Conservation (phyloP, 1,284 basidiomycete genomes). For the Mycosarcoma maydis region DNA sequence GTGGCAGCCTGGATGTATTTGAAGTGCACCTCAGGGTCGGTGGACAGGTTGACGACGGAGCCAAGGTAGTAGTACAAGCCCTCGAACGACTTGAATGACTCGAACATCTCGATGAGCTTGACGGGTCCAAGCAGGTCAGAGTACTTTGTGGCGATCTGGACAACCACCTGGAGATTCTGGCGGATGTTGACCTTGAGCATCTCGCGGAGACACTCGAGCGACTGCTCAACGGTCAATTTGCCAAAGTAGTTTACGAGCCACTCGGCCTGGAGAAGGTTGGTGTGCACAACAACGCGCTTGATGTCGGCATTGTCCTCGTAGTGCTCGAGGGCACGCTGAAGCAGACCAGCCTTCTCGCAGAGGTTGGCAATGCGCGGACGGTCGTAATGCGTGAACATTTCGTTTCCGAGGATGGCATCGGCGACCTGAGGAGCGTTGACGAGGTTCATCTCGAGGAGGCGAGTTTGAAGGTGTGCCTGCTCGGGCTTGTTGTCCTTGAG, state of each 20-base stretch:
- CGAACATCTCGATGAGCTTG: slow-evolving; percentile 98
- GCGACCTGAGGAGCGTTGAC: slow-evolving; percentile 98
- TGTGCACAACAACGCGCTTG: slow-evolving; percentile 96
- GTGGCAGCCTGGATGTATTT: slow-evolving; percentile 99
- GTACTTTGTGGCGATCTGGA: slow-evolving; percentile 99
- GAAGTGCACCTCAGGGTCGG: slow-evolving; percentile 98
- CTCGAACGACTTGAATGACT: slow-evolving; percentile 97
- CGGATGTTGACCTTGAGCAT: slow-evolving; percentile 98
- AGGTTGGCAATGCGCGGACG: slow-evolving; percentile 95
- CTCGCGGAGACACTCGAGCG: slow-evolving; percentile 93
- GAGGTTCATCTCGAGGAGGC: slow-evolving; percentile 97
- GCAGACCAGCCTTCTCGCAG: slow-evolving; percentile 95
- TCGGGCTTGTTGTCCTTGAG: slow-evolving; percentile 99
- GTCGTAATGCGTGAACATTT: slow-evolving; percentile 99
- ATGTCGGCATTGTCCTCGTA: slow-evolving; percentile 97
- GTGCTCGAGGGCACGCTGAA: slow-evolving; percentile 95
- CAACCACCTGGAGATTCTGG: slow-evolving; percentile 94
- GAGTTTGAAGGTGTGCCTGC: slow-evolving; percentile 94
- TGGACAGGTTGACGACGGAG: slow-evolving; percentile 94
- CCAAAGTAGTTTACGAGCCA: slow-evolving; percentile 99
- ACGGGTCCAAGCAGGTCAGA: slow-evolving; percentile 97
- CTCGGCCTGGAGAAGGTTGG: slow-evolving; percentile 84
- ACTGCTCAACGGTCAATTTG: slow-evolving; percentile 96
- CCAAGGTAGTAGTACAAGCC: slow-evolving; percentile 98
- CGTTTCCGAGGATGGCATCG: slow-evolving; percentile 97